Conservation (phyloP, 2,329 filamentous ascomycete genomes). For the Tothia fuscella region DNA sequence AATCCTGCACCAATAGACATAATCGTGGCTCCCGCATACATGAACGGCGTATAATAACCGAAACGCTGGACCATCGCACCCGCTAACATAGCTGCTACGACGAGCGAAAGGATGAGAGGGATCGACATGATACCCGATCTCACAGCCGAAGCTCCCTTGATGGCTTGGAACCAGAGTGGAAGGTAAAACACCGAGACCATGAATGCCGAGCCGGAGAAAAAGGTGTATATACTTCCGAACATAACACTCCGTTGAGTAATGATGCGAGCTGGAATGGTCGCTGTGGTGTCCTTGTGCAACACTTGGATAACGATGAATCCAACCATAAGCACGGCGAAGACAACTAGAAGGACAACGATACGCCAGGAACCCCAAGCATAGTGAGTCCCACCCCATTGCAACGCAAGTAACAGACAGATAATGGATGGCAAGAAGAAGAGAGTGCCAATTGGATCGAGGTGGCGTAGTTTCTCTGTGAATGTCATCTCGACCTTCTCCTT, state of each 20-base stretch:
- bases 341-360: slow-evolving; percentile 15
- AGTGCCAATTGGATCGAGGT: slow-evolving; percentile 25
- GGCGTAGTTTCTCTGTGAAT: slow-evolving; percentile 10
- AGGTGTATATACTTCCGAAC: slow-evolving; percentile 6
- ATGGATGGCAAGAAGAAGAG: slow-evolving; percentile 23
- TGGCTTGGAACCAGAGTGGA: slow-evolving; percentile 32
- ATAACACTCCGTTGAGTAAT: slow-evolving; percentile 10
- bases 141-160: slow-evolving; percentile 28
- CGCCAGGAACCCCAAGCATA: slow-evolving; percentile 13
- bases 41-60: slow-evolving; percentile 26
- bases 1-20: slow-evolving; percentile 27
- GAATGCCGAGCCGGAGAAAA: slow-evolving; percentile 4
- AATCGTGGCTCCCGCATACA: slow-evolving; percentile 23
- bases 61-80: slow-evolving; percentile 24
- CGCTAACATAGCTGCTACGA: slow-evolving; percentile 21
- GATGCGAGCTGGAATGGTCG: slow-evolving; percentile 18
- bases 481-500: slow-evolving; percentile 9
- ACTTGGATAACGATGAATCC: slow-evolving; percentile 17
- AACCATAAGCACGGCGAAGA: slow-evolving; percentile 9
- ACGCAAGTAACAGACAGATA: slow-evolving; percentile 22
- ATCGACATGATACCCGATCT: slow-evolving; percentile 23
- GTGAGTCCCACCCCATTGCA: slow-evolving; percentile 25
- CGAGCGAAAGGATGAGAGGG: slow-evolving; percentile 27
- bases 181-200: slow-evolving; percentile 15
- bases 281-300: slow-evolving; percentile 13